Evolutionary conservation across 2,329 filamentous ascomycete species (phyloP).

Genomic region (Colletotrichum gigasporum): DNA sequence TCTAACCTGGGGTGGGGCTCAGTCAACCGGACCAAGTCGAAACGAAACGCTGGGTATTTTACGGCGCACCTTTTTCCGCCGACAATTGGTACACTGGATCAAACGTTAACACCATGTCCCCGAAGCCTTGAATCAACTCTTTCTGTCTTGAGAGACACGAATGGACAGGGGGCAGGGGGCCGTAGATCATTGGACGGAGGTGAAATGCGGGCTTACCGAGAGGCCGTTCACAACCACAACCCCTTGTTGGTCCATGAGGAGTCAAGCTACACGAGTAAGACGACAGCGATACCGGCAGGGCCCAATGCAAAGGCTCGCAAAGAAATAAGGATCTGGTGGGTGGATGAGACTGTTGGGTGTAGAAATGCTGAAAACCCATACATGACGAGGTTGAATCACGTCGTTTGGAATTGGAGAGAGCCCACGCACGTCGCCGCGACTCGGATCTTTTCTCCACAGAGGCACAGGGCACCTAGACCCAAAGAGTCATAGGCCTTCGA

Average conservation of each 20-base stretch:
- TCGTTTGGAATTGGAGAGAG: background rate
- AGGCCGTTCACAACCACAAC: slow-evolving; percentile 22
- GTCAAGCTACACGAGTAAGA: no score
- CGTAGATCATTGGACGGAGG: no score
- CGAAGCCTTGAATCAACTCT: no score
- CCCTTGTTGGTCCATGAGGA: slow-evolving; percentile 6
- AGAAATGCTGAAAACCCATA: background rate
- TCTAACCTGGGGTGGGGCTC: slow-evolving; percentile 33
- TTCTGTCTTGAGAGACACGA: background rate
- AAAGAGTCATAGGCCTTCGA: background rate
- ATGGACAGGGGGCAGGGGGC: no score
- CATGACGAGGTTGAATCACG: background rate
- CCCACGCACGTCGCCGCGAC: background rate
- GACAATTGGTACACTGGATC: slow-evolving; percentile 22
- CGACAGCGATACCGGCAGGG: background rate
- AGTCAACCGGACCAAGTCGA: background rate
- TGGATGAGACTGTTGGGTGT: background rate
- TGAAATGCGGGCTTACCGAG: slow-evolving; percentile 11
- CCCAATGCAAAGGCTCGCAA: background rate
- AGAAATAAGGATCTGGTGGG: background rate
- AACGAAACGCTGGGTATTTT: no score
- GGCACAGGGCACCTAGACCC: background rate
- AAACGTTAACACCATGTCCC: no score
- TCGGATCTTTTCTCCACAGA: background rate
- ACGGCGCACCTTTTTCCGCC: slow-evolving; percentile 13